Conservation (phyloP, 371 early-diverging fungal genomes). For the Batkoa obscura region DNA sequence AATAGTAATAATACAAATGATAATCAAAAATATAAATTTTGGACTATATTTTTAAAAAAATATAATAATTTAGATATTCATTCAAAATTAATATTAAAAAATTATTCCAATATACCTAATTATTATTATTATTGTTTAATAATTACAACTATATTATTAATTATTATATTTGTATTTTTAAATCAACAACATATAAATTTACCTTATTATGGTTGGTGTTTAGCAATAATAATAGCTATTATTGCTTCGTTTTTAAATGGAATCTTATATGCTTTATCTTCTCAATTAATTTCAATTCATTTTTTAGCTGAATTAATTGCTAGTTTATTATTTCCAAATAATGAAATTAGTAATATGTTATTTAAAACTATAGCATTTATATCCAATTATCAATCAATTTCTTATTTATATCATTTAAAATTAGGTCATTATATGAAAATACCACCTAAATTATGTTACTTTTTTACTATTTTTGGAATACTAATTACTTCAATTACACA, state of each 20-base stretch:
- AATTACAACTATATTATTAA: background rate
- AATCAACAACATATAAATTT: background rate
- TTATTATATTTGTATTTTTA: background rate
- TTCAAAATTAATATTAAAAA: background rate
- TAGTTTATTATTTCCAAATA: constrained; percentile 37
- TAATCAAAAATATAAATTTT: no score
- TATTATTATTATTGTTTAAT: background rate
- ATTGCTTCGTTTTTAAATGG: constrained; percentile 60
- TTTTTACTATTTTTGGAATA: constrained; percentile 25
- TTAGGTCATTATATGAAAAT: constrained; percentile 44
- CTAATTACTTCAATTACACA: constrained; percentile 15
- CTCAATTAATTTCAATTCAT: constrained; percentile 46
- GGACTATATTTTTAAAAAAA: no score
- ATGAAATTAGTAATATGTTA: constrained; percentile 19
- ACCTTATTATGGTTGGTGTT: constrained; percentile 44
- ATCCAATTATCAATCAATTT: constrained; percentile 29
- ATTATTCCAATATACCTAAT: background rate
- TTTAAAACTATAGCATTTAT: constrained; percentile 31
- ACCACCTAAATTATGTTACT: constrained; percentile 28
- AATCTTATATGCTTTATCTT: constrained; percentile 48
- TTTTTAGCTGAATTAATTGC: constrained; percentile 44
- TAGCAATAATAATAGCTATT: constrained; percentile 39
- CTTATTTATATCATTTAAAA: constrained; percentile 23
- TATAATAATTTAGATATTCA: background rate
- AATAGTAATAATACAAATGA: no score